Evolutionary conservation across 1,284 basidiomycete species (phyloP).

Genomic region (Leucoagaricus sp.): DNA sequence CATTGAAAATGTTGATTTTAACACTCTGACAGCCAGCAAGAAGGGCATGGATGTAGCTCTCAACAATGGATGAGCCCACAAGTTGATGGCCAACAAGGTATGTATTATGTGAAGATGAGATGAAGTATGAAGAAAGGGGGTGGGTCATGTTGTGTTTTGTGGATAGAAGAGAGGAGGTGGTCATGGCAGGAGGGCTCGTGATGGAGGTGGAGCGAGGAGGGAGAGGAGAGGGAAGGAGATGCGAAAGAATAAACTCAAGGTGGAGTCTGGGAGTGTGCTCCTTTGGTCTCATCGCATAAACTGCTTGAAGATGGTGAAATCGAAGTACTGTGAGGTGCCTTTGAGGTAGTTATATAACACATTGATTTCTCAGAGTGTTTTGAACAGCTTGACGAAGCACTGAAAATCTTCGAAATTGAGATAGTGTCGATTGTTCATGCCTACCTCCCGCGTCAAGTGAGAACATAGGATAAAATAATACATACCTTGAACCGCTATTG

Average conservation of each 20-base stretch:
- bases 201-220: background rate
- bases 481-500: slow-evolving; percentile 76
- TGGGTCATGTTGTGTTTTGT: too few relatives aligned
- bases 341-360: slow-evolving; percentile 60
- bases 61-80: slow-evolving; percentile 89
- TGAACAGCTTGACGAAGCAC: slow-evolving; percentile 83
- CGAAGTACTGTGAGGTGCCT: too few relatives aligned
- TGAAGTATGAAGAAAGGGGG: too few relatives aligned
- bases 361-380: slow-evolving; percentile 82
- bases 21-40: slow-evolving; percentile 93
- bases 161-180: too few relatives aligned
- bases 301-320: too few relatives aligned
- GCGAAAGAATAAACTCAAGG: too few relatives aligned
- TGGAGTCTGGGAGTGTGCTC: too few relatives aligned
- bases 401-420: slow-evolving; percentile 88
- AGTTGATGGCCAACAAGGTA: slow-evolving; percentile 94
- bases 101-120: too few relatives aligned
- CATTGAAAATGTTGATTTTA: slow-evolving; percentile 95
- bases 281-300: too few relatives aligned
- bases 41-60: slow-evolving; percentile 93
- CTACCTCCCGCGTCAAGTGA: slow-evolving; percentile 77
- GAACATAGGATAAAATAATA: slow-evolving; percentile 15
- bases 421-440: slow-evolving; percentile 59
- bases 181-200: slow-evolving; percentile 28
- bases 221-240: slow-evolving; percentile 4